These are phyloP conservation scores for Incumbomyces lentus DNA, from an alignment of 2,329 filamentous ascomycete genomes.

Conservation along the genomic window DNA sequence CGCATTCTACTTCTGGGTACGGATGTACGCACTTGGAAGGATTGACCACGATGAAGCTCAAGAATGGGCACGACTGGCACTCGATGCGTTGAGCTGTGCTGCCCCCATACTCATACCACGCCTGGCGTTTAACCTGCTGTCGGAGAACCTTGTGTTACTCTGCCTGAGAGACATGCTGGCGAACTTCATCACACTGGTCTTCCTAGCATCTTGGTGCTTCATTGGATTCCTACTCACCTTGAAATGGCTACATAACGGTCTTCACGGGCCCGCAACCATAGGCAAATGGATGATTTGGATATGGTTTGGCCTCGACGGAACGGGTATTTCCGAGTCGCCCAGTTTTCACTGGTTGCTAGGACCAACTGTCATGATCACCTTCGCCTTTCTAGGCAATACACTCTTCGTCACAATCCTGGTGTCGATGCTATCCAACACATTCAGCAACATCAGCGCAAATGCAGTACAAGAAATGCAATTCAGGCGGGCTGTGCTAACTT, in stretches of 20 bases:
- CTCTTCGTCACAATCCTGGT: constrained; percentile 83
- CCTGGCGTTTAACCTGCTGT: constrained; percentile 71
- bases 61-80: constrained; percentile 11
- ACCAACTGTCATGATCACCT: constrained; percentile 68
- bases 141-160: constrained; percentile 75
- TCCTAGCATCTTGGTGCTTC: constrained; percentile 73
- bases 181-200: constrained; percentile 68
- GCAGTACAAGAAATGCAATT: constrained; percentile 77
- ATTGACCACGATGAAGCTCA: constrained; percentile 9
- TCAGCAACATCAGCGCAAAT: constrained; percentile 65
- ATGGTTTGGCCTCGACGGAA: constrained; percentile 77
- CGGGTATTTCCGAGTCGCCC: constrained; percentile 49
- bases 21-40: constrained; percentile 33
- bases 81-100: constrained; percentile 53
- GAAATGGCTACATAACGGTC: constrained; percentile 62
- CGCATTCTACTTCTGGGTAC: constrained; percentile 55
- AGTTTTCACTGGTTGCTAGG: constrained; percentile 73
- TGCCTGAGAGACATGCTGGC: constrained; percentile 75
- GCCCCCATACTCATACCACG: constrained; percentile 69
- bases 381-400: constrained; percentile 74
- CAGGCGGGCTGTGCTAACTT: constrained; percentile 66
- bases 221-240: constrained; percentile 70
- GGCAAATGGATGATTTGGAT: constrained; percentile 90
- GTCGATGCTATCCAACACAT: constrained; percentile 77
- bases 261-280: constrained; percentile 56